These are phyloP conservation scores for Asterophora parasitica DNA, from an alignment of 768 basidiomycete genomes.

Conservation along the genomic window DNA sequence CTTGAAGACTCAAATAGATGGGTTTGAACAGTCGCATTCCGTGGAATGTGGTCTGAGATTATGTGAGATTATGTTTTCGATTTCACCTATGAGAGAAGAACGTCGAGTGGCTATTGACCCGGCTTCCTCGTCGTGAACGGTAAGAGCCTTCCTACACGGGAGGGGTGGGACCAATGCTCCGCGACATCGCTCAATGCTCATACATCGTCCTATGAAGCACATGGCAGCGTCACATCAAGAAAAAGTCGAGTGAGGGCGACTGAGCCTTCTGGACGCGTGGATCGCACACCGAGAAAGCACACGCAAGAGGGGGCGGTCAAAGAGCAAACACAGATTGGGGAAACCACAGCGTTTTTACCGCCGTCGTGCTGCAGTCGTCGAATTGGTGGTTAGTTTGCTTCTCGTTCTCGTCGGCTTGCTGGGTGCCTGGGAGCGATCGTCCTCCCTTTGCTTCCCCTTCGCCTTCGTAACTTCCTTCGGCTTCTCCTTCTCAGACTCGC, in stretches of 20 bases:
- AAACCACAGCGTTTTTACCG: slow-evolving; percentile 7
- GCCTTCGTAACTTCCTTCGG: slow-evolving; percentile 23
- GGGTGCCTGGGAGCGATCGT: slow-evolving; percentile 25
- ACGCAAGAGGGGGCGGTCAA: neutral
- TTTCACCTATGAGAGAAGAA: too few species aligned
- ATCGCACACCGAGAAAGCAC: neutral
- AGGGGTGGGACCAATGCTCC: too few species aligned
- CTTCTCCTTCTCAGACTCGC: slow-evolving; percentile 31
- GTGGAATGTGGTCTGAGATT: too few species aligned
- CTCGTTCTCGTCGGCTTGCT: slow-evolving; percentile 16
- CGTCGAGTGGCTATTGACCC: too few species aligned
- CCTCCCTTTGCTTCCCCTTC: slow-evolving; percentile 30
- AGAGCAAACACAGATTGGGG: neutral
- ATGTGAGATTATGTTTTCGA: too few species aligned
- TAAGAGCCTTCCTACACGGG: too few species aligned
- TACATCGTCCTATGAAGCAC: neutral
- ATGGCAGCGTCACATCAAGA: neutral
- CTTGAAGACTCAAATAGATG: too few species aligned
- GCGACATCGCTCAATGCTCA: too few species aligned
- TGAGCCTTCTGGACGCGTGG: neutral
- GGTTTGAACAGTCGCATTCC: too few species aligned
- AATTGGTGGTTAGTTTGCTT: slow-evolving; percentile 10
- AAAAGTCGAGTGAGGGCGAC: neutral
- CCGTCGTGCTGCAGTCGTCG: slow-evolving; percentile 15
- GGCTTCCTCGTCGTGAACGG: too few species aligned